A percentile compares a stretch with the other conserved stretches of the same genome.
These are phyloP conservation scores for Cytospora schulzeri DNA, from an alignment of 2,329 filamentous ascomycete species.

Conservation along the genomic window DNA sequence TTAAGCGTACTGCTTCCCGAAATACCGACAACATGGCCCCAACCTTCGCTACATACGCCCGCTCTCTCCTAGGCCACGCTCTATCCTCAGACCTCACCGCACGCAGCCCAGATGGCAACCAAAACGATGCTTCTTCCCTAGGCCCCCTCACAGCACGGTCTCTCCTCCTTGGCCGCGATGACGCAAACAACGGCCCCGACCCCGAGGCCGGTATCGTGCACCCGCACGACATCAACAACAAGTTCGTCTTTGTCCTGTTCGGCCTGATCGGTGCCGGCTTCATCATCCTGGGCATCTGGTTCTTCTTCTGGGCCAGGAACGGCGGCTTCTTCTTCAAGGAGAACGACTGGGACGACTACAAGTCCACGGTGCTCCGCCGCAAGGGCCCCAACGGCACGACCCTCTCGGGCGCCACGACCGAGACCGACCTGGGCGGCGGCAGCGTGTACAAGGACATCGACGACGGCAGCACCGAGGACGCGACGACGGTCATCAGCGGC, in stretches of 20 bases:
- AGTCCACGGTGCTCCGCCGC: constrained; percentile 85
- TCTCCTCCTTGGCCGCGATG: constrained; percentile 46
- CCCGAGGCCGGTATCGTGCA: constrained; percentile 53
- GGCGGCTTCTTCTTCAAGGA: constrained; percentile 87
- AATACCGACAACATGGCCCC: constrained; percentile 42
- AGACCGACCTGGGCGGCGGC: constrained; percentile 83
- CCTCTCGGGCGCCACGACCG: constrained; percentile 77
- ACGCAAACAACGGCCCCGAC: constrained; percentile 37
- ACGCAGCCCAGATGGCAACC: constrained; percentile 31
- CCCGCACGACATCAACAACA: constrained; percentile 62
- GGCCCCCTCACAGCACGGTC: constrained; percentile 48
- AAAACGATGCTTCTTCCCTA: constrained; percentile 36
- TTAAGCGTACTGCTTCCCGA: constrained; percentile 11
- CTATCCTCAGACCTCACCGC: constrained; percentile 37
- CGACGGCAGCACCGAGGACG: constrained; percentile 46
- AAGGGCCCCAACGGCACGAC: constrained; percentile 88
- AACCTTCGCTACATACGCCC: constrained; percentile 31
- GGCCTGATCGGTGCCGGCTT: constrained; percentile 79
- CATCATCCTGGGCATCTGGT: constrained; percentile 81
- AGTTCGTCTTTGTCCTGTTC: constrained; percentile 81
- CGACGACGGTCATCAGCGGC: constrained; percentile 33
- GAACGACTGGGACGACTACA: constrained; percentile 97
- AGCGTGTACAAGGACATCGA: constrained; percentile 78
- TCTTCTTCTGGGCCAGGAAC: constrained; percentile 98
- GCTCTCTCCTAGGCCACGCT: constrained; percentile 33